Percentiles rank a stretch among this genome's conserved stretches.
phyloP scores from a whole-genome alignment of 1,139 yeast genomes.

The Magnusiomyces paraingens region DNA sequence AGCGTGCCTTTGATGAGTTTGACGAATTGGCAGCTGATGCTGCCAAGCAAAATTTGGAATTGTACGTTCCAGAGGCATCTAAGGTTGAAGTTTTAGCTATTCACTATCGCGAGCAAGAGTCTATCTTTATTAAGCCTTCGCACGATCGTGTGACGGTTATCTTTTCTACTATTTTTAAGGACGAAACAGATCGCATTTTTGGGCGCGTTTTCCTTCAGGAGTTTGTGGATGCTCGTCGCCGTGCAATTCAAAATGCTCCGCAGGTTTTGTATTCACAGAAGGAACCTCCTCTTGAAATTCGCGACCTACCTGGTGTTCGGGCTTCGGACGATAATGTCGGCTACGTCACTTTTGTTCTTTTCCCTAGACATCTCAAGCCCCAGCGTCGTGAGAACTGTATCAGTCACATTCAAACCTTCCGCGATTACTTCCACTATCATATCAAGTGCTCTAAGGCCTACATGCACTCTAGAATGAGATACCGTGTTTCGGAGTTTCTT shows the following conservation, averaged over 20 bases:
- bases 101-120: constrained; percentile 88
- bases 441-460: constrained; percentile 97
- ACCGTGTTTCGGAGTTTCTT: constrained; percentile 84
- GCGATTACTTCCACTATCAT: constrained; percentile 97
- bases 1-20: constrained; percentile 73
- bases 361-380: constrained; percentile 66
- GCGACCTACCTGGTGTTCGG: constrained; percentile 35
- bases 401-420: constrained; percentile 81
- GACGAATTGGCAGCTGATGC: constrained; percentile 50
- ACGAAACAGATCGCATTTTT: constrained; percentile 92
- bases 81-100: constrained; percentile 63
- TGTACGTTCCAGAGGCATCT: constrained; percentile 44
- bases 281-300: constrained; percentile 90
- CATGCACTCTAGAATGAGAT: constrained; percentile 98
- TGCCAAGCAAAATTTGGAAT: constrained; percentile 47
- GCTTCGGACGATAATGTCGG: constrained; percentile 33
- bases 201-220: constrained; percentile 96
- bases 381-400: constrained; percentile 79
- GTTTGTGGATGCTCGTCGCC: constrained; percentile 93
- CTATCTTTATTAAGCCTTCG: constrained; percentile 84
- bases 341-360: constrained; percentile 43
- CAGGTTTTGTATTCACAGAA: constrained; percentile 87
- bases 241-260: constrained; percentile 96
- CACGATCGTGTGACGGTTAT: constrained; percentile 96
- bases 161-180: constrained; percentile 89